phyloP scores from a whole-genome alignment of 106 monocot species.

The Dendrobium catenatum region DNA sequence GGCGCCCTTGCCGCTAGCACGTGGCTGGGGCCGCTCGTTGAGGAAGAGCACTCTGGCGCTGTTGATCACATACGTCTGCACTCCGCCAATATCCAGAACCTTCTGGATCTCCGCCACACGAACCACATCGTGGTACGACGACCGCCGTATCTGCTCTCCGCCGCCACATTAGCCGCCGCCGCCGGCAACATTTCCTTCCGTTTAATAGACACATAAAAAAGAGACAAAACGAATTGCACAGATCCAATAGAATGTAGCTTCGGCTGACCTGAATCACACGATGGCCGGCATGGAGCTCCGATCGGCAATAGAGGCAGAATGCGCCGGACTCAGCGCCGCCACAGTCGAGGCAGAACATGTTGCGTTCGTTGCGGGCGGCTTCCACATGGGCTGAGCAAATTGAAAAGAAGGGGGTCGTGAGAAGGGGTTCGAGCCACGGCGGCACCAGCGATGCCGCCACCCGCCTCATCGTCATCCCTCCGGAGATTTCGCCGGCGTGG shows the following conservation, averaged over 20 bases:
- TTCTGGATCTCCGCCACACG: slow-evolving; percentile 63
- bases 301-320: slow-evolving; percentile 66
- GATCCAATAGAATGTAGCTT: not conserved
- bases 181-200: slow-evolving; percentile 7
- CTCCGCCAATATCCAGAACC: slow-evolving; percentile 53
- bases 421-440: slow-evolving; percentile 12
- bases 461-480: slow-evolving; percentile 9
- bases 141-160: slow-evolving; percentile 77
- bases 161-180: slow-evolving; percentile 42
- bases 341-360: slow-evolving; percentile 17
- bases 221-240: slow-evolving; percentile 1
- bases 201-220: slow-evolving; percentile 7
- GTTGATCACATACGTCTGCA: slow-evolving; percentile 97
- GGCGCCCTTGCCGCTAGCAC: slow-evolving; percentile 17
- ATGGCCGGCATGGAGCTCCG: slow-evolving; percentile 49
- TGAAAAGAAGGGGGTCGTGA: slow-evolving; percentile 7
- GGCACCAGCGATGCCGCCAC: slow-evolving; percentile 13
- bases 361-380: slow-evolving; percentile 11
- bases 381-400: slow-evolving; percentile 8
- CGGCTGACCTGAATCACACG: slow-evolving; percentile 63
- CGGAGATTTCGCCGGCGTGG: not conserved
- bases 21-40: slow-evolving; percentile 83
- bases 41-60: slow-evolving; percentile 80
- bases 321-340: slow-evolving; percentile 11
- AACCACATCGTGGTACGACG: slow-evolving; percentile 89